These are phyloP conservation scores for Rheum nobile DNA, from an alignment of 148 eudicot species.

Conservation along the genomic window DNA sequence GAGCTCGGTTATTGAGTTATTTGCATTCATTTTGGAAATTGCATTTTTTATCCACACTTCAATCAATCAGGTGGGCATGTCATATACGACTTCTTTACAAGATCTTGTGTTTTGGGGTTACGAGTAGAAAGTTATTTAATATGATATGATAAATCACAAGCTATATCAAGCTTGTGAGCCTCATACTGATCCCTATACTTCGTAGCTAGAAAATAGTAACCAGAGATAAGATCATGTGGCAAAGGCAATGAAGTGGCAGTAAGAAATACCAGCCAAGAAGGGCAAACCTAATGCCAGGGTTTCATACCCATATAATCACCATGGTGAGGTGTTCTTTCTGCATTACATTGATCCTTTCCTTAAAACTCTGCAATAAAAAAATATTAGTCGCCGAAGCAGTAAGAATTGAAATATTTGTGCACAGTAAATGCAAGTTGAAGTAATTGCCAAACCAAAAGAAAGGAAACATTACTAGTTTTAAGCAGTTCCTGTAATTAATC, in stretches of 20 bases:
- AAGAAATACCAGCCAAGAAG: background rate
- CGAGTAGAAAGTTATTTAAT: background rate
- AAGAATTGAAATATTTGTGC: background rate
- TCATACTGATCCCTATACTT: background rate
- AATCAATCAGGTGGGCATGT: background rate
- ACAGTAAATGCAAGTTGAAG: background rate
- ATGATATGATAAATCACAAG: background rate
- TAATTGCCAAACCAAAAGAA: background rate
- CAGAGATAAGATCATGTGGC: background rate
- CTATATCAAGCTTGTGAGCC: background rate
- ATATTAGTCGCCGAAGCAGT: background rate
- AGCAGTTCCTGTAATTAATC: constrained; percentile 83
- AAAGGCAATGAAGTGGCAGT: background rate
- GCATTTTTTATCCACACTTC: background rate
- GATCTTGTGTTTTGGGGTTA: background rate
- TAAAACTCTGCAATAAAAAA: background rate
- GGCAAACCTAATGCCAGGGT: background rate
- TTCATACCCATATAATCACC: background rate
- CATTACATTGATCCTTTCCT: background rate
- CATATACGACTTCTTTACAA: background rate
- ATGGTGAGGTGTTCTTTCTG: background rate
- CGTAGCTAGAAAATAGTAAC: background rate
- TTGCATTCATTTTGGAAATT: background rate
- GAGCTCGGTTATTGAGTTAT: background rate
- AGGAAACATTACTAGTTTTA: constrained; percentile 25